Percentiles rank a stretch among this genome's conserved stretches.
These are phyloP conservation scores for Arthrocladium fulminans DNA, from an alignment of 2,329 filamentous ascomycete species.

Conservation along the genomic window DNA sequence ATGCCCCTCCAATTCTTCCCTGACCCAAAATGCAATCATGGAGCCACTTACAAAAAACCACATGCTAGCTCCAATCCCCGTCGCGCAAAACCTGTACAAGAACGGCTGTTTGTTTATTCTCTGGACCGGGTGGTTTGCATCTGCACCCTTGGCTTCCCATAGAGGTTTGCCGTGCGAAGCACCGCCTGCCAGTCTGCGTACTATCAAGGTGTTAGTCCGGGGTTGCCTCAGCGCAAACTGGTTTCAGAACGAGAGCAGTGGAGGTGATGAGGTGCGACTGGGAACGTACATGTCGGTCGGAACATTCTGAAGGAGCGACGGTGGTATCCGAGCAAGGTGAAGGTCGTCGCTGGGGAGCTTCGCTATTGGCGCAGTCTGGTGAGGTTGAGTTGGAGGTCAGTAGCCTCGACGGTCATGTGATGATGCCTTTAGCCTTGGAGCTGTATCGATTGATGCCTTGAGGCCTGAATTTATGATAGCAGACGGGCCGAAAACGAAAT, in stretches of 20 bases:
- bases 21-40: no score
- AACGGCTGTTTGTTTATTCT: constrained; percentile 4
- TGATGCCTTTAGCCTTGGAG: not conserved
- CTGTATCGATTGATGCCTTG: constrained; percentile 1
- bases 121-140: constrained; percentile 5
- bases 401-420: constrained; percentile 3
- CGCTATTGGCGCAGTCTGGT: not conserved
- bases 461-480: constrained; percentile 5
- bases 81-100: constrained; percentile 77
- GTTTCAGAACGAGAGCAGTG: no score
- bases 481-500: no score
- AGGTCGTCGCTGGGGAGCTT: not conserved
- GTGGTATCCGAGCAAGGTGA: not conserved
- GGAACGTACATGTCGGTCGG: constrained; percentile 7
- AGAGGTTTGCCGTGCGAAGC: constrained; percentile 5
- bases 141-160: constrained; percentile 3
- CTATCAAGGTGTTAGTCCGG: not conserved
- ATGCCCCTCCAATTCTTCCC: not conserved
- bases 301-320: constrained; percentile 5
- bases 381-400: constrained; percentile 4
- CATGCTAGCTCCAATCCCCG: constrained; percentile 86
- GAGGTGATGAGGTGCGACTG: not conserved
- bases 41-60: constrained; percentile 83
- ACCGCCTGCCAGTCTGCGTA: constrained; percentile 2
- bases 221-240: no score